phyloP scores from a whole-genome alignment of 345 rosid species.

The Salix caprea region DNA sequence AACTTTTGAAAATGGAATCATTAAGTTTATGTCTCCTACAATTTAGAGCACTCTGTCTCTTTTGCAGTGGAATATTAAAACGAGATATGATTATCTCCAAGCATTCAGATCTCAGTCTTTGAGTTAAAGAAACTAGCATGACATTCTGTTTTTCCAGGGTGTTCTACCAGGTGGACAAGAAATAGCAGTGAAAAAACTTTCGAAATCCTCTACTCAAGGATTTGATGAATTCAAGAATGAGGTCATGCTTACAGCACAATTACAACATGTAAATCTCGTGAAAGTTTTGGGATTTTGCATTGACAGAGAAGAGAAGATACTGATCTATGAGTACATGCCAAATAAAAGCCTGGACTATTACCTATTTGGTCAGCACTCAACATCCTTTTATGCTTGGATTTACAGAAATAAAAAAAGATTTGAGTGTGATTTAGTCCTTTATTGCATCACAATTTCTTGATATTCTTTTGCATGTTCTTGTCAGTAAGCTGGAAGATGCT shows the following conservation, averaged over 20 bases:
- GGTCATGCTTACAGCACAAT: constrained; percentile 31
- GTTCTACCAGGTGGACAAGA: constrained; percentile 22
- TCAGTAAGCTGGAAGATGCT: too few species aligned
- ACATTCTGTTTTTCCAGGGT: constrained; percentile 17
- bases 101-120: too few species aligned
- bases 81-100: too few species aligned
- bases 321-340: constrained; percentile 8
- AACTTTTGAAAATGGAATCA: too few species aligned
- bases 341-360: constrained; percentile 29
- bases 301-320: constrained; percentile 34
- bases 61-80: too few species aligned
- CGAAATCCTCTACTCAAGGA: constrained; percentile 37
- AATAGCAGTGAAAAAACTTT: constrained; percentile 44
- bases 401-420: too few species aligned
- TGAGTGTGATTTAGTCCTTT: too few species aligned
- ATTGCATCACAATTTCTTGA: too few species aligned
- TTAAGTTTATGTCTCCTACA: too few species aligned
- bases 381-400: neutral
- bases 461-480: neutral
- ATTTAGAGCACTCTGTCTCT: too few species aligned
- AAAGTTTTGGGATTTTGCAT: constrained; percentile 32
- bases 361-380: constrained; percentile 20
- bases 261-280: constrained; percentile 43
- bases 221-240: constrained; percentile 35
- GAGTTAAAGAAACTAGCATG: too few species aligned